Conservation (phyloP, 2,329 filamentous ascomycete genomes). For the Penicillium sp. region DNA sequence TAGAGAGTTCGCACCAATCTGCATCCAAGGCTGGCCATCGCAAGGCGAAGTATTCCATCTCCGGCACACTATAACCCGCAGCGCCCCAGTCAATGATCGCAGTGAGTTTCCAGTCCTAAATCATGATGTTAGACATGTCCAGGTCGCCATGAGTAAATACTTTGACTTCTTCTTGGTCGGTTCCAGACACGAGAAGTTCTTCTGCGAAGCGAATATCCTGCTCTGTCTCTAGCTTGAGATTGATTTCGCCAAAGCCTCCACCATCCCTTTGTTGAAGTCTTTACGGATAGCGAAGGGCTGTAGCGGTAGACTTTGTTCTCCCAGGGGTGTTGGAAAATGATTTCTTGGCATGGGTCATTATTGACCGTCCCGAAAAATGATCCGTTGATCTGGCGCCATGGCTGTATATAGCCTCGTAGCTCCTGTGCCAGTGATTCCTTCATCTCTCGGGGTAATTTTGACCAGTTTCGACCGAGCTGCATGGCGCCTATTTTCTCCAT, state of each 20-base stretch:
- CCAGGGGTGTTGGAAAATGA: background rate
- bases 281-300: background rate
- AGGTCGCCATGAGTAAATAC: background rate
- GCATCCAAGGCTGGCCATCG: background rate
- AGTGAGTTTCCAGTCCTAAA: background rate
- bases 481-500: background rate
- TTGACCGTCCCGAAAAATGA: background rate
- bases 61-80: background rate
- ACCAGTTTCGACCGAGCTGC: background rate
- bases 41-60: background rate
- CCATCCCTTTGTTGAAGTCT: background rate
- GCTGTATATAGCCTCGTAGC: background rate
- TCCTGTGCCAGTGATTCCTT: background rate
- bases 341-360: background rate
- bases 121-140: background rate
- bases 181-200: background rate
- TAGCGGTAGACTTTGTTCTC: background rate
- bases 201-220: background rate
- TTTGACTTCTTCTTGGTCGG: background rate
- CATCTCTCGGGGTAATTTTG: background rate
- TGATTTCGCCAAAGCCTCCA: background rate
- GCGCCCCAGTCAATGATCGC: background rate
- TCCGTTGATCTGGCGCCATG: background rate
- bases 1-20: background rate
- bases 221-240: background rate